Evolutionary conservation across 352 stramenopile species (phyloP).

Genomic region (Globisporangium apiculatum): DNA sequence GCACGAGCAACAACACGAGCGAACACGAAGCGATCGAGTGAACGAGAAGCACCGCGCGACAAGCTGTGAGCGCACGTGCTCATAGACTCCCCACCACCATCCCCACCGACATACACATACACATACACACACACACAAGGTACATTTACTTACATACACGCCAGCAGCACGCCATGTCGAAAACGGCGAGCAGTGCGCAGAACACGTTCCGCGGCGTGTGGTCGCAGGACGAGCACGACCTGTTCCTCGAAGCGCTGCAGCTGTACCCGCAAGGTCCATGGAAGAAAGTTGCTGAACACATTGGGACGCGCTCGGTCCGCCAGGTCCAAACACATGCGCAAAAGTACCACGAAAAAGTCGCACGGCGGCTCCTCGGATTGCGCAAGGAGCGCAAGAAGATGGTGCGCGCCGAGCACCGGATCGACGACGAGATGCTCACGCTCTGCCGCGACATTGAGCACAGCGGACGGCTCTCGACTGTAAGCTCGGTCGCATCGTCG

Average conservation of each 20-base stretch:
- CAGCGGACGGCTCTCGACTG: constrained; percentile 1
- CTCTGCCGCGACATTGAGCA: constrained; percentile 11
- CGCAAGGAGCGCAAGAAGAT: constrained; percentile 35
- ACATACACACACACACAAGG: background rate
- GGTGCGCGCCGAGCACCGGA: constrained; percentile 33
- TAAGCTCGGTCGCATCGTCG: constrained; percentile 1
- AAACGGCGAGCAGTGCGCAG: background rate
- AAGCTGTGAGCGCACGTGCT: too few species aligned
- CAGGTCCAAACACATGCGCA: constrained; percentile 62
- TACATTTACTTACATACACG: background rate
- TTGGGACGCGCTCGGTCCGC: constrained; percentile 46
- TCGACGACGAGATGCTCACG: constrained; percentile 32
- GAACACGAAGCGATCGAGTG: too few species aligned
- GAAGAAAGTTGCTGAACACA: constrained; percentile 33
- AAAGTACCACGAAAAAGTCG: constrained; percentile 57
- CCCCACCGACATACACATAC: background rate
- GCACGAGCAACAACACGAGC: too few species aligned
- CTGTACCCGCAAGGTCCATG: constrained; percentile 47
- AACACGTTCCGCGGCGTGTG: constrained; percentile 22
- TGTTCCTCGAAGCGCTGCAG: constrained; percentile 47
- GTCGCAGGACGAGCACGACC: constrained; percentile 53
- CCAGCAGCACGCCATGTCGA: background rate
- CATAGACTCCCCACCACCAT: too few species aligned
- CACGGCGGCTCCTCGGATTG: constrained; percentile 33
- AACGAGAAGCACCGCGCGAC: too few species aligned